These are phyloP conservation scores for Penicillium sp. DNA, from an alignment of 2,329 filamentous ascomycete species.

Conservation along the genomic window DNA sequence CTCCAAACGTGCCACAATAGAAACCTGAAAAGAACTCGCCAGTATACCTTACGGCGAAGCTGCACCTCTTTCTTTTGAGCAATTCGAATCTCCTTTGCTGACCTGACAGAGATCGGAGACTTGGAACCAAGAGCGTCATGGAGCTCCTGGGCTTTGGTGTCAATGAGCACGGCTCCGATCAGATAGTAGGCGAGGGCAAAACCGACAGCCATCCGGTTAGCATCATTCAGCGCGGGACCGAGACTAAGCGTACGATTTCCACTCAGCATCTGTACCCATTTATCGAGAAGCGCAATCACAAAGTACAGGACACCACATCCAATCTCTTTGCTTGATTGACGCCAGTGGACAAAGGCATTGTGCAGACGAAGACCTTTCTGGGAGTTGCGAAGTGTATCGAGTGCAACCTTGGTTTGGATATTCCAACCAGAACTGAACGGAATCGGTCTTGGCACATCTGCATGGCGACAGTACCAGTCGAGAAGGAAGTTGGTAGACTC, in stretches of 20 bases:
- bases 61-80: conserved; percentile 48
- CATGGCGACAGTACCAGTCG: conserved; percentile 53
- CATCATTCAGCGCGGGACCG: conserved; percentile 33
- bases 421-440: conserved; percentile 59
- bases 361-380: conserved; percentile 57
- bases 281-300: conserved; percentile 55
- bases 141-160: conserved; percentile 55
- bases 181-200: conserved; percentile 60
- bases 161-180: conserved; percentile 56
- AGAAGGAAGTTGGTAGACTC: conserved; percentile 55
- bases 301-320: conserved; percentile 57
- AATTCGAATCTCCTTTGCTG: conserved; percentile 44
- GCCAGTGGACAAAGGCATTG: conserved; percentile 59
- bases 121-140: conserved; percentile 47
- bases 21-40: conserved; percentile 51
- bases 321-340: conserved; percentile 56
- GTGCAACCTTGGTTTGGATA: conserved; percentile 55
- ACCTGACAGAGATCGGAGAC: conserved; percentile 42
- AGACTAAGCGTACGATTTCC: conserved; percentile 47
- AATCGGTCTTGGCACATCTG: conserved; percentile 50
- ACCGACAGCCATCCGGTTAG: conserved; percentile 50
- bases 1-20: conserved; percentile 55
- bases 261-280: conserved; percentile 53
- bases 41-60: conserved; percentile 52
- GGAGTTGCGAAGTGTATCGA: conserved; percentile 53